Evolutionary conservation across 495 filamentous ascomycete species (phyloP), one percentile per base, ranked within the genome.

Genomic region (Daldinia caldariorum): DNA sequence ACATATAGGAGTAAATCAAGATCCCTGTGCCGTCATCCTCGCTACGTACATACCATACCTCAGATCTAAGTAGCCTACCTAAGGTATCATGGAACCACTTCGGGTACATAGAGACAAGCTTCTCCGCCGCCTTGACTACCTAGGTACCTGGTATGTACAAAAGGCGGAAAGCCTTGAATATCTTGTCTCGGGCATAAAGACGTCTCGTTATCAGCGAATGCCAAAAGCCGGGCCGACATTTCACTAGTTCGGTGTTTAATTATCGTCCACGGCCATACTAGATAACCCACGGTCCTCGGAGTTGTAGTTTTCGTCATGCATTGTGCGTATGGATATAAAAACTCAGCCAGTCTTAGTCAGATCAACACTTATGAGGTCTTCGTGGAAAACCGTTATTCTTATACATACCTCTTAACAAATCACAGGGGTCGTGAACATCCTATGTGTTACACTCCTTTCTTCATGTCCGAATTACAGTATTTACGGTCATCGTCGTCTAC

Each of bases 291-390:
- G 39, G 38, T 37, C 32, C 54, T 9, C 16, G 16, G 38, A 26
- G 32, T 7, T 20, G 26, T 37, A 5, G 26, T 60, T 35, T 53
- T 34, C 43, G 32, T 57, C 45, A 49, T 49, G 49, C 50, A 56
- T 58, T 35, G 51, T 37, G 34, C 55, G 49, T 37, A 50, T 39
- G 38, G 16, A 22, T n/a, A 51, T 31, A 47, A 41, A 26, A 18
- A 13, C 37, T 61, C 31, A 16, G 35, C 64, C 61, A 53, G 61
- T 61, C 69, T 68, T 68, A 72, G 55, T 67, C 64, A 67, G 64
- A 72, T 61, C 26, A 50, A 34, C 45, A 51, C 26, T 39, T 34
- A 35, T 26, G 35, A 55, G 32, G 54, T 45, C 26, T 66, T 50
- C 47, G 38, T 67, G 4, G 26, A 53, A n/a, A 45, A 29, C 60